Evolutionary conservation across 805 yeast species (phyloP), one percentile per base, ranked within the genome.

Genomic region (Nakazawaea holstii): DNA sequence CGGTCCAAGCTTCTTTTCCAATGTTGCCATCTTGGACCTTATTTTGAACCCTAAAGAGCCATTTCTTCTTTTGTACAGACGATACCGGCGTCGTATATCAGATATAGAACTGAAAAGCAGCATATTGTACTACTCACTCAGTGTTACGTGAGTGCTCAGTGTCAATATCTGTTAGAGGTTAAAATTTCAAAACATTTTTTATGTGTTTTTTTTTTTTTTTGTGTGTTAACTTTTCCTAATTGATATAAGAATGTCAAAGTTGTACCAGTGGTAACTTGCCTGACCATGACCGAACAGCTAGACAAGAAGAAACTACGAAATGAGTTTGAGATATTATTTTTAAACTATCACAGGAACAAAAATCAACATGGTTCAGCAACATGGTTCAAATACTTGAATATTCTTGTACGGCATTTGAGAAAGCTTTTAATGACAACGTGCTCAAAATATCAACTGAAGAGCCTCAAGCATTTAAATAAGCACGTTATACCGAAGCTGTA

Each of bases 311-410:
- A 43, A 26, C 55, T 70, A 13, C 43, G 46, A 11, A 68, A 64
- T 41, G 96, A 90, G 63, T 77, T 65, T 45, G 73, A 76, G 24
- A 56, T 87, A 4, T 61, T 88, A 4, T 84, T 79, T 53, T 62
- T 88, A 35, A 53, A 87, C 3, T 80, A 84, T 58, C 87, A 84
- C 56, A 69, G 95, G 52, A 84, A 82, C 62, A 70, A 73, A 45
- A 87, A 87, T 60, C 97, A 90, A 60, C 96, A 88, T 58, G 68
- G 82, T 3, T 74, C 73, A 7, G 75, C 87, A 29, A 57, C 59
- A 8, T 90, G 97, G 96, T 90, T 96, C 92, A 74, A 69, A 50
- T 73, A 77, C 50, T 66, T 90, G 36, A 74, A 80, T 51, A 73
- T 82, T 8, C 56, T 88, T 27, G 86, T 84, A 54, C 72, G 95